Base-by-base conservation (phyloP, 2,329 filamentous ascomycete species). In the Clarireedia homoeocarpa region DNA sequence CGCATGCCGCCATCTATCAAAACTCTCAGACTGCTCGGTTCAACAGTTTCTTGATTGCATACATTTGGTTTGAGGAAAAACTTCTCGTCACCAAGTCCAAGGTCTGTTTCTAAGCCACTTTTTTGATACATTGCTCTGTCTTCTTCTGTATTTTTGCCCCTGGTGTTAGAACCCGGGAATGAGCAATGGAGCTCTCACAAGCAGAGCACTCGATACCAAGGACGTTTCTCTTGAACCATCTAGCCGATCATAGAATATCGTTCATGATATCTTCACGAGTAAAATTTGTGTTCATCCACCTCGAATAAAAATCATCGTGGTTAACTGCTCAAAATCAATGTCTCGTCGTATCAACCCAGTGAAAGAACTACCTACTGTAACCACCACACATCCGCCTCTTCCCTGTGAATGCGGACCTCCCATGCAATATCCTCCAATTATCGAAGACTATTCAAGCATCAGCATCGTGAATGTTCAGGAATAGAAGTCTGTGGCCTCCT, bases 371-470 rank as follows among this genome's bases (percentile, higher is more conserved):
- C 86, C 78, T 74, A 91, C 89, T 86, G 66, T 97, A 97, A 9
- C 82, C 92, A 58, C 94, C 94, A 70, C 91, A 96, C 67, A 99
- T 88, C 62, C 91, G 84, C 62, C 94, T 78, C 67, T 87, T 83
- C 1, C 94, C 94, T 5, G 84, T 86, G 67, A 97, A 99, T 0
- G 82, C 82, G 51, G 84, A 84, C 64, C 94, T 78, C 1, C 92
- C 94, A 71, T 99, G 94, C 63, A 97, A 74, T 36, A 96, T 87
- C 58, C 94, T 81, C 91, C 92, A 96, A 67, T 99, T 97, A 69
- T 99, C 89, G 70, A 99, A 96, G 48, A 97, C 88, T 88, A 63
- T 10, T 9, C 1, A 24, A 46, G 48, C 5, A 12, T 46, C 10
- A 52, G 48, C 12, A 20, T 17, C 3, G 1, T 4, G 14, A 1